phyloP scores from a whole-genome alignment of 768 basidiomycete species.

The Guyanaporus albipodus region DNA sequence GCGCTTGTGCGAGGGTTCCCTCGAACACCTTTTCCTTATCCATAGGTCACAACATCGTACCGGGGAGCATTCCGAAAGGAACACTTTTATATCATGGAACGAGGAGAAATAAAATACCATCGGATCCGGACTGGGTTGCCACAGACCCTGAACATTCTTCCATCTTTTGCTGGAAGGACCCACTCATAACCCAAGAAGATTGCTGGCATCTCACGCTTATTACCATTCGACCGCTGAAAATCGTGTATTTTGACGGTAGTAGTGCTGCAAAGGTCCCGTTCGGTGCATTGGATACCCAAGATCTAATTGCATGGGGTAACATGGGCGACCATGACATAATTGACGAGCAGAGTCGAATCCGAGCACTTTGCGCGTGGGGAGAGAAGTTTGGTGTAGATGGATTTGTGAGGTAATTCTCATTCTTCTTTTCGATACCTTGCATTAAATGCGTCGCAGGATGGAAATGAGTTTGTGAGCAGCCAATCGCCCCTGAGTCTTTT shows the following conservation, averaged over 20 bases:
- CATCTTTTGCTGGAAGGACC: constrained; percentile 31
- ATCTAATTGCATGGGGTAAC: constrained; percentile 43
- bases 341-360: constrained; percentile 36
- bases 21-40: constrained; percentile 11
- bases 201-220: constrained; percentile 20
- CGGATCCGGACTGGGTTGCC: constrained; percentile 31
- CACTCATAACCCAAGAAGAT: not conserved
- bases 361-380: constrained; percentile 43
- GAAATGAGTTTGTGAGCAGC: constrained; percentile 31
- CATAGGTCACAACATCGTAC: constrained; percentile 27
- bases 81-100: constrained; percentile 37
- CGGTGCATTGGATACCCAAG: constrained; percentile 46
- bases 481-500: not conserved
- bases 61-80: constrained; percentile 32
- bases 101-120: constrained; percentile 19
- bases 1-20: constrained; percentile 12
- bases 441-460: constrained; percentile 18
- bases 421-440: not conserved
- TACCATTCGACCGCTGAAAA: constrained; percentile 33
- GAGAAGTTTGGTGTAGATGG: constrained; percentile 40
- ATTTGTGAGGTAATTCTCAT: constrained; percentile 36
- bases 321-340: constrained; percentile 12
- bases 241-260: constrained; percentile 52
- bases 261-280: constrained; percentile 42
- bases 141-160: constrained; percentile 37